Evolutionary conservation across 78 protist genomes (phyloP).

Genomic region (Dictyostelium firmibasis): DNA sequence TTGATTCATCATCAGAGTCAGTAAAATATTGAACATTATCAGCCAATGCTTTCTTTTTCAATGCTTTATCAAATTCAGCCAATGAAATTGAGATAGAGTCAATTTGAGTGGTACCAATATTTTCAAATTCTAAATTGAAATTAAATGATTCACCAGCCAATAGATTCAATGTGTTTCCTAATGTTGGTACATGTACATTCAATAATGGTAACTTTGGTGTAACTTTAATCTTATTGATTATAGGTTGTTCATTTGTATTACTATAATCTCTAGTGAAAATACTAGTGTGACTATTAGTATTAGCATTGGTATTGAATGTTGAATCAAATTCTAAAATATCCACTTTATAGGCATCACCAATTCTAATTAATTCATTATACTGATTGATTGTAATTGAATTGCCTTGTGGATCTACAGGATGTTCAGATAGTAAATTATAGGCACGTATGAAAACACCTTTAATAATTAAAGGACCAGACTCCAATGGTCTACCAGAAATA

Average conservation of each 20-base stretch:
- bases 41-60: not conserved
- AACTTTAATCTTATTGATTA: constrained; percentile 16
- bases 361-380: constrained; percentile 5
- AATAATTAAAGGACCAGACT: constrained; percentile 57
- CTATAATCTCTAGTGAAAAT: not conserved
- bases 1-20: constrained; percentile 30
- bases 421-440: constrained; percentile 30
- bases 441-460: constrained; percentile 67
- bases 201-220: constrained; percentile 30
- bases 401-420: constrained; percentile 72
- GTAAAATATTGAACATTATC: not conserved
- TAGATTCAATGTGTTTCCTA: constrained; percentile 23
- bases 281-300: not conserved
- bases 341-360: constrained; percentile 39
- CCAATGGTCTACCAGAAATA: constrained; percentile 34
- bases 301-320: not conserved
- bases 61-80: constrained; percentile 29
- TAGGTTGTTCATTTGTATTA: not conserved
- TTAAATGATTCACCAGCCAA: constrained; percentile 28
- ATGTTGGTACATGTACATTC: not conserved
- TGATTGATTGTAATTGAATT: not conserved
- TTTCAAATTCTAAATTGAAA: constrained; percentile 25
- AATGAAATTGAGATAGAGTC: constrained; percentile 15
- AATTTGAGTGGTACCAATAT: constrained; percentile 12
- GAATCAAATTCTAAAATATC: not conserved